phyloP scores from a whole-genome alignment of 352 stramenopile genomes.

The Globisporangium nunn region DNA sequence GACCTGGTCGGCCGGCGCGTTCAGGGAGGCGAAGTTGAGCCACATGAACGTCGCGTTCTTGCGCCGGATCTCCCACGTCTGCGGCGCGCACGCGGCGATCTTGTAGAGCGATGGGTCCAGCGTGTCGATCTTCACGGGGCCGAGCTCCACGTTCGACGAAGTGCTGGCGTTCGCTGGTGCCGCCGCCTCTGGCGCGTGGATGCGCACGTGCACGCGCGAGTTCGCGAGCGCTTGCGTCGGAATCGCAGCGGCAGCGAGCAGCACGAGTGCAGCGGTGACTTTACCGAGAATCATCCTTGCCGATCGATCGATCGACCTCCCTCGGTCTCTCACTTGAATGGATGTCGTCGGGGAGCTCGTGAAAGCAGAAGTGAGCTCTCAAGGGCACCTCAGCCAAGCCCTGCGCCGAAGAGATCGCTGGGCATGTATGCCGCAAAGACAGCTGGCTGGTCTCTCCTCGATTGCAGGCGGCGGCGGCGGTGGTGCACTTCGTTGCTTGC shows the following conservation, averaged over 20 bases:
- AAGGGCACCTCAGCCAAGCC: too few relatives aligned
- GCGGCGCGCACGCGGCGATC: slow-evolving; percentile 16
- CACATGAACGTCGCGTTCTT: slow-evolving; percentile 17
- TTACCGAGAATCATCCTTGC: not conserved
- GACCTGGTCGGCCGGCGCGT: slow-evolving; percentile 16
- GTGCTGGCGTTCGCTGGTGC: not conserved
- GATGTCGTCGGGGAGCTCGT: not conserved
- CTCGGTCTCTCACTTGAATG: too few relatives aligned
- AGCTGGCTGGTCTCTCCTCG: too few relatives aligned
- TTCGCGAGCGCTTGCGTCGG: not conserved
- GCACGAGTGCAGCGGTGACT: not conserved
- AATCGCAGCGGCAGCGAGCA: not conserved
- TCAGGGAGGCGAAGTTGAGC: slow-evolving; percentile 15
- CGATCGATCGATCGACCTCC: not conserved
- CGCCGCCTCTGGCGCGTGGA: not conserved
- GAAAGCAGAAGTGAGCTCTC: not conserved
- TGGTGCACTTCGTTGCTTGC: too few relatives aligned
- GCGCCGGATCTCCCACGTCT: slow-evolving; percentile 21
- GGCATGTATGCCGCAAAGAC: too few relatives aligned
- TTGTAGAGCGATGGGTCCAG: slow-evolving; percentile 15
- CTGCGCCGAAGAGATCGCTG: too few relatives aligned
- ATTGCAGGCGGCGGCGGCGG: too few relatives aligned
- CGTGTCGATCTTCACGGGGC: not conserved
- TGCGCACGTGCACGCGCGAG: slow-evolving; percentile 1
- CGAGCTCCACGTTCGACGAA: not conserved